These are phyloP conservation scores for Cercis canadensis DNA, from an alignment of 306 rosid genomes.

Conservation along the genomic window DNA sequence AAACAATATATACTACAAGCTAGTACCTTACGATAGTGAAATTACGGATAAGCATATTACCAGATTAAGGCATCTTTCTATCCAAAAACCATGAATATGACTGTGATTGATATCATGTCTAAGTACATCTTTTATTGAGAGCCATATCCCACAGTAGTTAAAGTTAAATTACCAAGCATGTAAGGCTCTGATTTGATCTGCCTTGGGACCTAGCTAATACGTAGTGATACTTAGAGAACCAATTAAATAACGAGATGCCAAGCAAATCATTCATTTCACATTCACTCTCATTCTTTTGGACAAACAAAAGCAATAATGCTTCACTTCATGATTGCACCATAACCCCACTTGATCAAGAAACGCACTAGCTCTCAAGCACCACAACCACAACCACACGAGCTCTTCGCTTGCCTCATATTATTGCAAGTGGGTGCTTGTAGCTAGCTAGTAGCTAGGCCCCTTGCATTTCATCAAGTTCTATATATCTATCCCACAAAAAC, in stretches of 20 bases:
- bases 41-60: constrained; percentile 12
- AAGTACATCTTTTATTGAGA: constrained; percentile 6
- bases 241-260: constrained; percentile 42
- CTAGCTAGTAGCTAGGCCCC: neutral
- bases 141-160: constrained; percentile 25
- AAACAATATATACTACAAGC: too few species aligned
- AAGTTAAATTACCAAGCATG: constrained; percentile 24
- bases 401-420: constrained; percentile 34
- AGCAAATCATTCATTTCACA: constrained; percentile 37
- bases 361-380: constrained; percentile 44
- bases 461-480: neutral
- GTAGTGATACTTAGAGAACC: neutral
- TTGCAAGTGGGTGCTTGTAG: constrained; percentile 10
- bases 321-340: constrained; percentile 31
- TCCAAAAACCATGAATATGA: constrained; percentile 5
- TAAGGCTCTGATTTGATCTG: constrained; percentile 46
- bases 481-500: neutral
- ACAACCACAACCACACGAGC: constrained; percentile 29
- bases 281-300: neutral
- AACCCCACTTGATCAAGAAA: constrained; percentile 40
- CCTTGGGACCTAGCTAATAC: constrained; percentile 33
- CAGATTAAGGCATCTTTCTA: neutral
- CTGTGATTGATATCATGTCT: too few species aligned
- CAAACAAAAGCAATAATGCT: constrained; percentile 13
- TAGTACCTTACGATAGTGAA: neutral